phyloP scores from a whole-genome alignment of 139 green algal species.

The Micromonas pusilla region DNA sequence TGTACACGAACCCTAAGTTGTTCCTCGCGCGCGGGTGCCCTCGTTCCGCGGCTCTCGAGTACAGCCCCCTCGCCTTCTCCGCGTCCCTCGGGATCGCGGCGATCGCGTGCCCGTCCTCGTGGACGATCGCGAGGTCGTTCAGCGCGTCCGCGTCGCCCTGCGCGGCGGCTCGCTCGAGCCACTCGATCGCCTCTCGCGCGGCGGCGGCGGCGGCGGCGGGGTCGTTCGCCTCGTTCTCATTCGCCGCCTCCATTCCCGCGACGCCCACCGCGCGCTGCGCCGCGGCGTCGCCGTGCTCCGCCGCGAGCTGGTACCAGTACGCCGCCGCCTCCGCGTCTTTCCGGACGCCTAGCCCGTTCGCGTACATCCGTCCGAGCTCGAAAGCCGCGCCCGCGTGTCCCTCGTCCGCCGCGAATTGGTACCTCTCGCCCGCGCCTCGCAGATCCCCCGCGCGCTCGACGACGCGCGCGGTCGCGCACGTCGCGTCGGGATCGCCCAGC shows the following conservation, averaged over 20 bases:
- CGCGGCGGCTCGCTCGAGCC: background rate
- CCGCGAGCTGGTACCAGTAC: background rate
- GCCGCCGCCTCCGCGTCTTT: background rate
- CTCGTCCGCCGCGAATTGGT: constrained; percentile 12
- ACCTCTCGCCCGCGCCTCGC: background rate
- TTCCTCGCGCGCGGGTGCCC: constrained; percentile 20
- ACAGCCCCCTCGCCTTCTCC: constrained; percentile 5
- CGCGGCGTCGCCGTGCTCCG: background rate
- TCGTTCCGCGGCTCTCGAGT: background rate
- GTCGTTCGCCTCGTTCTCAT: too few species aligned
- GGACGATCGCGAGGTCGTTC: constrained; percentile 30
- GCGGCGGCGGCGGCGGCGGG: too few species aligned
- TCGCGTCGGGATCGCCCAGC: background rate
- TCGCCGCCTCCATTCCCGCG: background rate
- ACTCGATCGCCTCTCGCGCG: too few species aligned
- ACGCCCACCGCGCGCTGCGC: background rate
- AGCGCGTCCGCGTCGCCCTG: constrained; percentile 14
- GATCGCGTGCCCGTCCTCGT: constrained; percentile 20
- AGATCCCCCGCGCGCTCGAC: background rate
- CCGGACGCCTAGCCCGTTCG: constrained; percentile 3
- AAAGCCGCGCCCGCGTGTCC: background rate
- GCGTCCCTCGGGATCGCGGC: background rate
- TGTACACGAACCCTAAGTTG: constrained; percentile 20
- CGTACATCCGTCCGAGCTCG: constrained; percentile 12
- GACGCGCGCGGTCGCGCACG: background rate